Base-by-base conservation (phyloP, 2,329 filamentous ascomycete genomes). In the Apiospora arundinis region DNA sequence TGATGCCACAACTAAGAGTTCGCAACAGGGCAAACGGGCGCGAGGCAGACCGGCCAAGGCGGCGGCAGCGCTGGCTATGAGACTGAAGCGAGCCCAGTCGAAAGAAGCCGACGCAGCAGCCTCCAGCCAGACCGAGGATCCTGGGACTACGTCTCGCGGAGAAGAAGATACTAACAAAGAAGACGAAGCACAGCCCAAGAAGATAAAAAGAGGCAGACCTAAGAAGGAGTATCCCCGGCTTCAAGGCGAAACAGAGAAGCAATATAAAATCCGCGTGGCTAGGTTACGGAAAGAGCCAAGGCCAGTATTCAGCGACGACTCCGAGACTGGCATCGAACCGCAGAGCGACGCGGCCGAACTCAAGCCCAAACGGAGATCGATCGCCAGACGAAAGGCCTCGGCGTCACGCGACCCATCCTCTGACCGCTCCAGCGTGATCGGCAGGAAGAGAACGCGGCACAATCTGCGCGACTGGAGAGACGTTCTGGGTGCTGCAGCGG, bases 401-500 rank as follows among this genome's bases (percentile, higher is more conserved):
- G 66, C 28, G 23, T 60, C 72, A 14, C 52, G 72, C 11, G 67
- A 69, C 4, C 45, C 60, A 4, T 67, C 56, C 2, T 42, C 71
- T 1, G 60, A 67, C 18, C 45, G 67, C 21, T 32, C 45, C 46
- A 44, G 46, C 9, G 28, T 40, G 1, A 67, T 56, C 9, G 21
- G 60, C 37, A 32, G 73, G 72, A 56, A 75, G 60, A 69, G 63
- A 72, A 56, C 69, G 70, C 75, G 72, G 69, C 76, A 77, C 46
- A 78, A 78, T 40, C 18, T 90, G 16, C 88, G 93, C 28, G 93
- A 97, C 82, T 98, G 95, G 95, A 92, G 91, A 75, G 93, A 97
- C 75, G 88, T 98, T 1, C 82, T 98, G 40, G 93, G 93, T 0
- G 86, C 94, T 0, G 95, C 95, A 2, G 88, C 93, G 0, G 82